phyloP scores from a whole-genome alignment of 306 rosid species.

The Ormosia semicastrata region DNA sequence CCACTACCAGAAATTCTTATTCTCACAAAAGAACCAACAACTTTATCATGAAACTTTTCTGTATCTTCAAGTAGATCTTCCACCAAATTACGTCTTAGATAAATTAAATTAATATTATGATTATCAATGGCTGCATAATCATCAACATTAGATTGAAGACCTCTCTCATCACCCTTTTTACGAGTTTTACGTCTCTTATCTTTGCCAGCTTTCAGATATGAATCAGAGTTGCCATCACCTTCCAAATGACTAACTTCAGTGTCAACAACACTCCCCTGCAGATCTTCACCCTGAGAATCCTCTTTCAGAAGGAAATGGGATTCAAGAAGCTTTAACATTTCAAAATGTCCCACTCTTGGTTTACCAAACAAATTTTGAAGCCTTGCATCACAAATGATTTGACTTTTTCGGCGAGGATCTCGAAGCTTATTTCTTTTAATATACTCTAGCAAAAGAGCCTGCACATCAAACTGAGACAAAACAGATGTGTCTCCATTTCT shows the following conservation, averaged over 20 bases:
- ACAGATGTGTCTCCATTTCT: slow-evolving; percentile 68
- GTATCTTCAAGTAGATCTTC: slow-evolving; percentile 85
- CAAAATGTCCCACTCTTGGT: slow-evolving; percentile 99
- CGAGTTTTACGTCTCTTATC: slow-evolving; percentile 81
- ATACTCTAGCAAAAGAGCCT: slow-evolving; percentile 95
- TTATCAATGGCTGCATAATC: slow-evolving; percentile 95
- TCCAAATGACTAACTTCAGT: slow-evolving; percentile 83
- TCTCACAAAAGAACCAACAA: slow-evolving; percentile 88
- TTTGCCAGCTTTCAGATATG: slow-evolving; percentile 53
- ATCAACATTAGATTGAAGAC: slow-evolving; percentile 77
- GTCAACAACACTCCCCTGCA: slow-evolving; percentile 89
- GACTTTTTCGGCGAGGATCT: slow-evolving; percentile 96
- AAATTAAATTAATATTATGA: slow-evolving; percentile 90
- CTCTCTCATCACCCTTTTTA: slow-evolving; percentile 75
- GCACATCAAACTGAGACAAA: slow-evolving; percentile 97
- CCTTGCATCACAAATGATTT: slow-evolving; percentile 86
- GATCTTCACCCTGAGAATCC: slow-evolving; percentile 74
- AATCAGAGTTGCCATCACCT: slow-evolving; percentile 66
- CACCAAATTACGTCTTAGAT: slow-evolving; percentile 85
- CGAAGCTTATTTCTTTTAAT: slow-evolving; percentile 92
- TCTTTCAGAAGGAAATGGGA: slow-evolving; percentile 91
- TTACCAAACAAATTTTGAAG: slow-evolving; percentile 92
- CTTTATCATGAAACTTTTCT: slow-evolving; percentile 75
- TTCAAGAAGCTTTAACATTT: slow-evolving; percentile 97
- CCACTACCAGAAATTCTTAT: slow-evolving; percentile 95